These are phyloP conservation scores for Tardiomyces blankii DNA, from an alignment of 1,139 yeast species.

Conservation along the genomic window DNA sequence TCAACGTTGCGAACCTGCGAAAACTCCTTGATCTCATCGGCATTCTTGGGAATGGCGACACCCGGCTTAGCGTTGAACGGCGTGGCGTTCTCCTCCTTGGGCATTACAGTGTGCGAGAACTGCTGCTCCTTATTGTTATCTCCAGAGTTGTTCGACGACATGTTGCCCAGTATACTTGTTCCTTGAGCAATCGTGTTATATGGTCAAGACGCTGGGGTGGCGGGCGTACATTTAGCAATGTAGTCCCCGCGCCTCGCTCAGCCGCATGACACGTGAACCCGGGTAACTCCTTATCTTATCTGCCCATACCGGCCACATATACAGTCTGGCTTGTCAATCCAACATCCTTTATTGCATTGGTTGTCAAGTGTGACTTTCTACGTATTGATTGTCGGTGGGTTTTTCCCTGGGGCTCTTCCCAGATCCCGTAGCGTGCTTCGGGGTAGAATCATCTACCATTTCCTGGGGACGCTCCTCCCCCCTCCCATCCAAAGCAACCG, in stretches of 20 bases:
- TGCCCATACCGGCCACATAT: too few relatives aligned
- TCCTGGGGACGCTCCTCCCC: too few relatives aligned
- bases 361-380: too few relatives aligned
- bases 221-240: background rate
- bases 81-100: conserved; percentile 15
- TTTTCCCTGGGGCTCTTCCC: too few relatives aligned
- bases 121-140: conserved; percentile 5
- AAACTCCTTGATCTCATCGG: conserved; percentile 19
- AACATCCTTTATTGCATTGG: too few relatives aligned
- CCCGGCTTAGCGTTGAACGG: conserved; percentile 18
- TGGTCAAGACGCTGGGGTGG: background rate
- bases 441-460: too few relatives aligned
- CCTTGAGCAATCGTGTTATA: conserved; percentile 1
- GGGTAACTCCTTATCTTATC: too few relatives aligned
- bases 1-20: conserved; percentile 19
- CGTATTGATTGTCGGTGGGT: too few relatives aligned
- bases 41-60: conserved; percentile 17
- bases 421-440: too few relatives aligned
- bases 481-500: too few relatives aligned
- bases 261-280: background rate
- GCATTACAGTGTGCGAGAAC: conserved; percentile 21
- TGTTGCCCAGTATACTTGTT: background rate
- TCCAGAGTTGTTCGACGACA: conserved; percentile 6
- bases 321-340: too few relatives aligned
- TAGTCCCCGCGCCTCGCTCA: background rate